Conservation (phyloP, 2,329 filamentous ascomycete genomes). For the Pleomassaria siparia region DNA sequence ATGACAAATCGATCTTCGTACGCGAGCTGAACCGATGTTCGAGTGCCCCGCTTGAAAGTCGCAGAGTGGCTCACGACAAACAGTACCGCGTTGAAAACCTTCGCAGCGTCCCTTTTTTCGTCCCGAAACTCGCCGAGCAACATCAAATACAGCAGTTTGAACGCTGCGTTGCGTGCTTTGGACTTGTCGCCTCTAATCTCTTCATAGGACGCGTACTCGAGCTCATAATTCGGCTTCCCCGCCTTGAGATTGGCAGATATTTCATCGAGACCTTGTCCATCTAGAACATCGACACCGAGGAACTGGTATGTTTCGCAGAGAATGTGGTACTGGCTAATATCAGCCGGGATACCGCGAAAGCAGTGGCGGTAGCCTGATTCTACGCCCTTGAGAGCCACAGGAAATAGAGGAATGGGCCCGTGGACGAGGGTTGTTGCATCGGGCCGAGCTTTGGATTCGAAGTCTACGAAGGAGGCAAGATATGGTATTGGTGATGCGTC, state of each 20-base stretch:
- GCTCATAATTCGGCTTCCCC: neutral
- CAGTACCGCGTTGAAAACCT: slow-evolving; percentile 1
- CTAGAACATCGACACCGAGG: neutral
- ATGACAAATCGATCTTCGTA: neutral
- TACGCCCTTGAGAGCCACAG: slow-evolving; percentile 13
- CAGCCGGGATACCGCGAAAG: neutral
- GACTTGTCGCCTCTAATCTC: neutral
- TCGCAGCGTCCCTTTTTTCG: neutral
- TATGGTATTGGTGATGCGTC: slow-evolving; percentile 8
- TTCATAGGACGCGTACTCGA: neutral
- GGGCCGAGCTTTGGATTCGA: neutral
- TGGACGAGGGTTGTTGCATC: slow-evolving; percentile 15
- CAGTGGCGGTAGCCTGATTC: slow-evolving; percentile 3
- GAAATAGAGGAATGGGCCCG: slow-evolving; percentile 21
- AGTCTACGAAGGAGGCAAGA: slow-evolving; percentile 28
- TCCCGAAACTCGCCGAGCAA: neutral
- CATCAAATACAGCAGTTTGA: neutral
- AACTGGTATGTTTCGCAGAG: slow-evolving; percentile 1
- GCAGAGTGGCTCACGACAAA: neutral
- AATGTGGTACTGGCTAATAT: neutral
- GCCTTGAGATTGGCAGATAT: neutral
- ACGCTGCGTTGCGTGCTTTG: neutral
- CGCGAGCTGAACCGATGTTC: neutral
- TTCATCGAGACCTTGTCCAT: neutral
- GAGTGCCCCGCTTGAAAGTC: neutral